These are phyloP conservation scores for Striga hermonthica DNA, from an alignment of 305 asterid genomes.

Conservation along the genomic window DNA sequence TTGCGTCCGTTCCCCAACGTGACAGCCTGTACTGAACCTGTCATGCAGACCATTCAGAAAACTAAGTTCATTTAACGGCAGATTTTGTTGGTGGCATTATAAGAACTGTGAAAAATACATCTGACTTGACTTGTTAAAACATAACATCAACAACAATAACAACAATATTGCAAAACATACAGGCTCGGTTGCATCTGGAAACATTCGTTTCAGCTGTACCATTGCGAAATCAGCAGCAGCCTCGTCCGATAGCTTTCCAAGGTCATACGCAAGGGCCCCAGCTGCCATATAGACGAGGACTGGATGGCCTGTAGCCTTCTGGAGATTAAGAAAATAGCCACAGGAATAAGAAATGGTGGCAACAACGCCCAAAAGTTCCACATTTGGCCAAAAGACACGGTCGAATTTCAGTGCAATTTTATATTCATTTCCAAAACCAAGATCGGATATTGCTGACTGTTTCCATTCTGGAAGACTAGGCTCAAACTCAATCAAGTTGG, in stretches of 20 bases:
- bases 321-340: slow-evolving; percentile 93
- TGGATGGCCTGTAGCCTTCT: slow-evolving; percentile 88
- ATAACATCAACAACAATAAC: background rate
- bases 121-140: background rate
- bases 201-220: slow-evolving; percentile 84
- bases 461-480: slow-evolving; percentile 96
- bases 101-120: no score
- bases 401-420: slow-evolving; percentile 81
- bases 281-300: slow-evolving; percentile 98
- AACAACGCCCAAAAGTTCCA: slow-evolving; percentile 76
- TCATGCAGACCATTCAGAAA: slow-evolving; percentile 11
- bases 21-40: slow-evolving; percentile 86
- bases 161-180: slow-evolving; percentile 45
- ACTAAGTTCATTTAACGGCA: no score
- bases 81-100: no score
- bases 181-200: slow-evolving; percentile 74
- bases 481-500: slow-evolving; percentile 71
- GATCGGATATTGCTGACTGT: slow-evolving; percentile 87
- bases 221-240: slow-evolving; percentile 71
- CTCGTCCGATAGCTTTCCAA: slow-evolving; percentile 82
- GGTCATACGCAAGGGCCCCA: slow-evolving; percentile 79
- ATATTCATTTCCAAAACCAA: slow-evolving; percentile 90
- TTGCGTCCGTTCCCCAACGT: slow-evolving; percentile 84
- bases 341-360: slow-evolving; percentile 83
- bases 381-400: slow-evolving; percentile 86